Evolutionary conservation across 768 basidiomycete species (phyloP).

Genomic region (Tylopilus subfusipes): DNA sequence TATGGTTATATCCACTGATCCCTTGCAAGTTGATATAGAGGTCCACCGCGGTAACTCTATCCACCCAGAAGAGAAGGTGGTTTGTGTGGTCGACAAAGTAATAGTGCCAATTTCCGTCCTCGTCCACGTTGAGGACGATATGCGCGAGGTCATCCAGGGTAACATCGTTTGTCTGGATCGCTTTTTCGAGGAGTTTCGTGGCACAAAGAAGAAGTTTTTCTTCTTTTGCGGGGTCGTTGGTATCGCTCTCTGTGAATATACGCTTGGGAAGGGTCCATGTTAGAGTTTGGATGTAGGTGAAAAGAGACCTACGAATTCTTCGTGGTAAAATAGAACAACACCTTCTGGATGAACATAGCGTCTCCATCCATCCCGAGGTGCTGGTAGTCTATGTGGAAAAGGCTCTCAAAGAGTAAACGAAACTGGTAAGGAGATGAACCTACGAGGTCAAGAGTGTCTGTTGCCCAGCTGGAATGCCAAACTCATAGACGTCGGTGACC

Average conservation of each 20-base stretch:
- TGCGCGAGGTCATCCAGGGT: slow-evolving; percentile 9
- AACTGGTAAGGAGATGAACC: neutral
- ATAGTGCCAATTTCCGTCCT: slow-evolving; percentile 2
- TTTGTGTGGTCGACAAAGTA: slow-evolving; percentile 18
- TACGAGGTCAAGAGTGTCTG: slow-evolving; percentile 6
- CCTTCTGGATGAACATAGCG: slow-evolving; percentile 16
- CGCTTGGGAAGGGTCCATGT: slow-evolving; percentile 3
- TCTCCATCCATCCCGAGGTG: slow-evolving; percentile 2
- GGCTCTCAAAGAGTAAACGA: neutral
- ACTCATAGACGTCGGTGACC: neutral
- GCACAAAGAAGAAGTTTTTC: slow-evolving; percentile 3
- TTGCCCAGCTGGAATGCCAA: slow-evolving; percentile 8
- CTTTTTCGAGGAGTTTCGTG: slow-evolving; percentile 7
- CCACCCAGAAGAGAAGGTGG: slow-evolving; percentile 18
- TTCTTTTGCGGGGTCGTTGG: neutral
- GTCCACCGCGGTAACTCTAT: neutral
- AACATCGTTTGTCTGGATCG: neutral
- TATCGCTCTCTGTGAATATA: slow-evolving; percentile 14
- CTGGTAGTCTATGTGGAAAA: neutral
- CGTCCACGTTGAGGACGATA: slow-evolving; percentile 11
- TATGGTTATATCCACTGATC: slow-evolving; percentile 2
- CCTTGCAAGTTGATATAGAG: slow-evolving; percentile 10
- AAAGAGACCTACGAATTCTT: slow-evolving; percentile 6
- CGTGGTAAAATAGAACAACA: slow-evolving; percentile 11
- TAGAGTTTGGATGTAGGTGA: neutral